Evolutionary conservation across 306 rosid species (phyloP).

Genomic region (Medicago lupulina): DNA sequence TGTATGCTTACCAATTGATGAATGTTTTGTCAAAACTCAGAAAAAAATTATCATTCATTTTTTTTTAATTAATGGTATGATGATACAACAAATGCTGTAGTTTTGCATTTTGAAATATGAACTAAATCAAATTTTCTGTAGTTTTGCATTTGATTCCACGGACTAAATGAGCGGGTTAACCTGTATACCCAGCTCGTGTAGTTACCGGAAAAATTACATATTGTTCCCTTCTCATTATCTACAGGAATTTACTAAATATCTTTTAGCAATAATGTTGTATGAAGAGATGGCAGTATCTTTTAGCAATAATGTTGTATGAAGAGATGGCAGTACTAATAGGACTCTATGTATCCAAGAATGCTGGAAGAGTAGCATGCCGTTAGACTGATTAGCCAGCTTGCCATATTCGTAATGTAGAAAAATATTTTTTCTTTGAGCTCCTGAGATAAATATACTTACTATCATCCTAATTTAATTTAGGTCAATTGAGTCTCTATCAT

Average conservation of each 20-base stretch:
- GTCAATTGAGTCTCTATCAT: neutral
- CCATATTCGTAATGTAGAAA: neutral
- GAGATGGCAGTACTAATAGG: neutral
- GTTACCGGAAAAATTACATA: neutral
- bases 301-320: neutral
- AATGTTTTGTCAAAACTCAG: neutral
- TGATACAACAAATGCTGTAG: too few relatives aligned
- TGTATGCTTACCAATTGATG: neutral
- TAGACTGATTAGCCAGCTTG: neutral
- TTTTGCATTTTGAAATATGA: constrained; percentile 25
- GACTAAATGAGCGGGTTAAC: neutral
- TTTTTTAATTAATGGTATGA: neutral
- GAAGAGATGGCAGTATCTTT: too few relatives aligned
- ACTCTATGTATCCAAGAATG: neutral
- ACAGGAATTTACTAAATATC: neutral
- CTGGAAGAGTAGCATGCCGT: neutral
- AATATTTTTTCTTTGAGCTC: neutral
- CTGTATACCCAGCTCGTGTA: neutral
- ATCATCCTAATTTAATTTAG: neutral
- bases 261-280: neutral
- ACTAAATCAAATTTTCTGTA: neutral
- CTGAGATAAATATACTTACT: too few relatives aligned
- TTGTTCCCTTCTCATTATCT: neutral
- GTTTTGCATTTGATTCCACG: neutral
- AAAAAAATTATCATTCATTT: constrained; percentile 7